Conservation (phyloP, 257 asterid genomes). For the Salvia splendens region DNA sequence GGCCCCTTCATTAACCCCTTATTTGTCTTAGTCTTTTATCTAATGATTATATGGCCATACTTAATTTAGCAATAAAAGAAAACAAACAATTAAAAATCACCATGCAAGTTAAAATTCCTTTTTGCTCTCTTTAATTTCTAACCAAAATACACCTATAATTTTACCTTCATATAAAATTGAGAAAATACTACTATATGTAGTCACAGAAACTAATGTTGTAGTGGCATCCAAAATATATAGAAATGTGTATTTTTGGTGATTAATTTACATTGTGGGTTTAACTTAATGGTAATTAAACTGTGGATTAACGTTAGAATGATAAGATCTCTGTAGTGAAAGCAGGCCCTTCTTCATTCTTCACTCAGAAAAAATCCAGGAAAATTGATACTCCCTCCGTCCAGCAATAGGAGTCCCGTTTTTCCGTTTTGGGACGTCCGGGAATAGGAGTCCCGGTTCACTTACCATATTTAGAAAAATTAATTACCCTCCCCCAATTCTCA, state of each 20-base stretch:
- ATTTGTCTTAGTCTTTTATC: constrained; percentile 39
- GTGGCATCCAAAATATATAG: too few relatives aligned
- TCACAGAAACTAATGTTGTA: too few relatives aligned
- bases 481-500: too few relatives aligned
- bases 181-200: too few relatives aligned
- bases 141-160: too few relatives aligned
- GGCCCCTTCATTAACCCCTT: constrained; percentile 43
- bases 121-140: not conserved
- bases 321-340: constrained; percentile 25
- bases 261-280: not conserved
- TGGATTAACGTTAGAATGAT: constrained; percentile 4
- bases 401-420: too few relatives aligned
- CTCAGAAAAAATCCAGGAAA: constrained; percentile 27
- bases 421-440: too few relatives aligned
- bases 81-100: not conserved
- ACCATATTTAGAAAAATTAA: too few relatives aligned
- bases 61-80: constrained; percentile 7
- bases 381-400: too few relatives aligned
- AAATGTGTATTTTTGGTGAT: too few relatives aligned
- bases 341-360: constrained; percentile 5
- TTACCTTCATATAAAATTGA: too few relatives aligned
- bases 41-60: constrained; percentile 41
- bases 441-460: too few relatives aligned
- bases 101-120: not conserved
- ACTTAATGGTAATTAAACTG: not conserved